A percentile compares a stretch with the other conserved stretches of the same genome.
Conservation (phyloP, 768 basidiomycete genomes). For the Boletellus ananas region DNA sequence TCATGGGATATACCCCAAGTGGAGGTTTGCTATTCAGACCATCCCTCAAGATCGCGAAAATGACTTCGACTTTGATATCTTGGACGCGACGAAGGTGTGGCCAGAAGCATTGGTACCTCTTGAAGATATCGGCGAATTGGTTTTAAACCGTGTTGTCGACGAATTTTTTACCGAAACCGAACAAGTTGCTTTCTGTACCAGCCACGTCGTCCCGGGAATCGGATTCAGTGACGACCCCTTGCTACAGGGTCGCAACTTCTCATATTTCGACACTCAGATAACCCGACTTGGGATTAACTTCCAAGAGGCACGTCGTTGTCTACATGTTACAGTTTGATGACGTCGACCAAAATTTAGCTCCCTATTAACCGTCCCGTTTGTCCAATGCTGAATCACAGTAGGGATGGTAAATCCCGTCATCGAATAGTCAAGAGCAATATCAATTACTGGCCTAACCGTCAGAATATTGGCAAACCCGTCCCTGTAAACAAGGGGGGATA, state of each 20-base stretch:
- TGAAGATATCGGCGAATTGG: slow-evolving; percentile 71
- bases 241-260: slow-evolving; percentile 83
- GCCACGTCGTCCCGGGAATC: slow-evolving; percentile 55
- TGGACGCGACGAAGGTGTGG: slow-evolving; percentile 86
- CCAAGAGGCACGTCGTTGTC: slow-evolving; percentile 44
- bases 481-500: slow-evolving; percentile 53
- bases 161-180: slow-evolving; percentile 87
- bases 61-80: slow-evolving; percentile 82
- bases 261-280: slow-evolving; percentile 84
- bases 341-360: slow-evolving; percentile 37
- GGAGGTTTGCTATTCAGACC: slow-evolving; percentile 65
- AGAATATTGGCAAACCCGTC: slow-evolving; percentile 45
- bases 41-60: slow-evolving; percentile 71
- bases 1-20: slow-evolving; percentile 66
- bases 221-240: slow-evolving; percentile 76
- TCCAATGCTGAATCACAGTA: slow-evolving; percentile 66
- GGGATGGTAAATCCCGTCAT: slow-evolving; percentile 57
- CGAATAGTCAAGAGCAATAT: slow-evolving; percentile 54
- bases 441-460: slow-evolving; percentile 86
- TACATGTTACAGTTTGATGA: background rate
- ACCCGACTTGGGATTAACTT: slow-evolving; percentile 79
- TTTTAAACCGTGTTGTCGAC: slow-evolving; percentile 57
- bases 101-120: slow-evolving; percentile 79
- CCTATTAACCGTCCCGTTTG: slow-evolving; percentile 83
- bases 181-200: slow-evolving; percentile 86